Base-by-base conservation (phyloP, 371 early-diverging fungal genomes). In the Mucor saturninus region DNA sequence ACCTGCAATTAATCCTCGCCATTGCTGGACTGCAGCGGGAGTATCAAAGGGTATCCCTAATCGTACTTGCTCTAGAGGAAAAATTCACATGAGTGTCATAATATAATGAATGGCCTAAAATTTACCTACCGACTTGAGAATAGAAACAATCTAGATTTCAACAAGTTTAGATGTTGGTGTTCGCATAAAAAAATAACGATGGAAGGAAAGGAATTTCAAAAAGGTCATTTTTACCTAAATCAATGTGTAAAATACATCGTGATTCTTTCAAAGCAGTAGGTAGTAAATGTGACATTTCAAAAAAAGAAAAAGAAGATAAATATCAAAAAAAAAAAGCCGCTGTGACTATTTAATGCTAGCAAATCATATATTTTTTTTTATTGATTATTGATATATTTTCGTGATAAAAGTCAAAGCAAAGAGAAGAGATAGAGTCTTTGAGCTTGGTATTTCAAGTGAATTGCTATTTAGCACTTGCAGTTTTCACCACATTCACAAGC, bases 11-110 rank as follows among this genome's bases (percentile, higher is more conserved):
- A 97, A 75, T 4, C 85, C 85, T 31, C 90, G 77, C 98, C 98
- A 98, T 73, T 98, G 97, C 69, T 93, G 94, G 8, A 95, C 94
- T 2, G 89, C 94, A 4, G 93, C 65, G 5, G 97, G 97, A 8
- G 76, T 64, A 50, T 87, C 86, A 1, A 83, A 64, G 8, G 91
- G 68, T 26, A 95, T 61, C 9, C 86, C 89, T 15, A 92, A 76
- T 45, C 96, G 76, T 6, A 89, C 83, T 72, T 91, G 89, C 62
- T 93, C 95, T 89, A 75, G 28, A 35, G 11, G 26, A 28, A 14
- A 11, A 31, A 38, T 14, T 46, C 38, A 15, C 28, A 26, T 29
- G 13, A 50, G 6, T 28, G 43, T 42, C 5, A 26, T 14, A 11
- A 26, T 56, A 28, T 30, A 10, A 26, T 14, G 28, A 11, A 28